Evolutionary conservation across 2,329 filamentous ascomycete genomes (phyloP).

Genomic region (Balansia obtecta): DNA sequence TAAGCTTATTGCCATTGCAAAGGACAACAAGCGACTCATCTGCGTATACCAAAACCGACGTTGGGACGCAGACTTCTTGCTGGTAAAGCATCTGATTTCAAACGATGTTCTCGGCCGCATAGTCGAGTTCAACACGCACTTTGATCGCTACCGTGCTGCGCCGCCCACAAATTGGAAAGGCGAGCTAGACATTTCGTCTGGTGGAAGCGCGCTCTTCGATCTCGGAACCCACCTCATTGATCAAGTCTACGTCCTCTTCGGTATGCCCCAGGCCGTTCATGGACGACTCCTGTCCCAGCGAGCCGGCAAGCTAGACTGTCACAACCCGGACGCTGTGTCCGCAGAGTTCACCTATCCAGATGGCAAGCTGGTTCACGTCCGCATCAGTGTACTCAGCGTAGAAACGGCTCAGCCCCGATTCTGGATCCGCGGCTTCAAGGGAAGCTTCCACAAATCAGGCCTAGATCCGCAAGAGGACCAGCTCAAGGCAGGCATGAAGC

Average conservation of each 20-base stretch:
- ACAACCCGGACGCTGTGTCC: slow-evolving; percentile 45
- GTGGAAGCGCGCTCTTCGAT: slow-evolving; percentile 59
- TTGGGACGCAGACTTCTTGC: slow-evolving; percentile 68
- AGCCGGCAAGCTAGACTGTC: slow-evolving; percentile 30
- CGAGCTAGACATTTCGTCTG: slow-evolving; percentile 42
- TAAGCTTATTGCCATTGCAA: slow-evolving; percentile 44
- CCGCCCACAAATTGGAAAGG: slow-evolving; percentile 56
- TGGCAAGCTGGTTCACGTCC: slow-evolving; percentile 54
- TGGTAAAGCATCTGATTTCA: slow-evolving; percentile 48
- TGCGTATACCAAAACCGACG: slow-evolving; percentile 68
- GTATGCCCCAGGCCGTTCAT: slow-evolving; percentile 53
- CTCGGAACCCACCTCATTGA: slow-evolving; percentile 67
- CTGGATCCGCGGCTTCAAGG: slow-evolving; percentile 65
- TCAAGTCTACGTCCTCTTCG: slow-evolving; percentile 60
- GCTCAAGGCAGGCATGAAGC: slow-evolving; percentile 49
- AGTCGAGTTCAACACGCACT: slow-evolving; percentile 68
- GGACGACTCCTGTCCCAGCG: slow-evolving; percentile 58
- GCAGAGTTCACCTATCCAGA: slow-evolving; percentile 53
- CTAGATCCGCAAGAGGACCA: slow-evolving; percentile 69
- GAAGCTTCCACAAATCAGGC: slow-evolving; percentile 59
- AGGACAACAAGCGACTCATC: slow-evolving; percentile 37
- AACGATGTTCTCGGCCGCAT: slow-evolving; percentile 54
- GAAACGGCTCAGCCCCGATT: slow-evolving; percentile 60
- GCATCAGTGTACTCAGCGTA: slow-evolving; percentile 55
- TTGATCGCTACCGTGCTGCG: slow-evolving; percentile 58